These are phyloP conservation scores for Crithidia bombi DNA, from an alignment of 208 protist species.

Conservation along the genomic window DNA sequence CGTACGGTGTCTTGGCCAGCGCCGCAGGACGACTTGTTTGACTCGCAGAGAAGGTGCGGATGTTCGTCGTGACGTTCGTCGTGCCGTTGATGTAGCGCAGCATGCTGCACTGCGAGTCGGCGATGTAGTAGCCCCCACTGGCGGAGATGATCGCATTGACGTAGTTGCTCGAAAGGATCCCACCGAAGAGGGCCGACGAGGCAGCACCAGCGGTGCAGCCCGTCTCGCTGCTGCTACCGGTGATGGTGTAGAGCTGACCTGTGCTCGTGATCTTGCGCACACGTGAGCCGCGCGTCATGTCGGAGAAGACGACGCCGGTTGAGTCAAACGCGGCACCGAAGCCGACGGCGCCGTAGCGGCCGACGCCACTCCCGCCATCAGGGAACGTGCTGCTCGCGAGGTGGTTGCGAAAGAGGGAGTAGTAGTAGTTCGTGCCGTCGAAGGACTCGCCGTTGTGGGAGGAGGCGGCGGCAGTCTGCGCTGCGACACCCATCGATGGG, in stretches of 20 bases:
- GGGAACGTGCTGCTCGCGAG: neutral
- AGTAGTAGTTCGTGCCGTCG: conserved; percentile 37
- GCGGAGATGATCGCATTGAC: conserved; percentile 33
- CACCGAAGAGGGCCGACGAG: conserved; percentile 36
- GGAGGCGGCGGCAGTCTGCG: conserved; percentile 5
- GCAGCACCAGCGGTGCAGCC: conserved; percentile 41
- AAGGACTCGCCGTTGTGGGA: conserved; percentile 23
- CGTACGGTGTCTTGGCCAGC: conserved; percentile 19
- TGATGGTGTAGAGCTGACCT: conserved; percentile 44
- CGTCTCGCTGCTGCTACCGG: conserved; percentile 34
- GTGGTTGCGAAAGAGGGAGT: conserved; percentile 35
- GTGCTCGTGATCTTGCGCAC: conserved; percentile 44
- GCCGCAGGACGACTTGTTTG: conserved; percentile 1
- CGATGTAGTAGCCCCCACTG: conserved; percentile 37
- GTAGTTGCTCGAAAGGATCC: conserved; percentile 13
- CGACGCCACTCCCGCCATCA: conserved; percentile 57
- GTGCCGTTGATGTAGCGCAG: conserved; percentile 50
- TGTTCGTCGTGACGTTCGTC: conserved; percentile 33
- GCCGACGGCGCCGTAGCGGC: conserved; percentile 41
- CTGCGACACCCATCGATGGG: neutral
- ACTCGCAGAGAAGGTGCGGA: neutral
- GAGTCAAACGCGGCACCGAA: conserved; percentile 19
- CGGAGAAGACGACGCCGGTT: conserved; percentile 48
- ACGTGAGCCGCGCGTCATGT: conserved; percentile 52
- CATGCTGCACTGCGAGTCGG: conserved; percentile 63